phyloP scores from a whole-genome alignment of 176 grass and related monocot species.

The Paspalum vaginatum region DNA sequence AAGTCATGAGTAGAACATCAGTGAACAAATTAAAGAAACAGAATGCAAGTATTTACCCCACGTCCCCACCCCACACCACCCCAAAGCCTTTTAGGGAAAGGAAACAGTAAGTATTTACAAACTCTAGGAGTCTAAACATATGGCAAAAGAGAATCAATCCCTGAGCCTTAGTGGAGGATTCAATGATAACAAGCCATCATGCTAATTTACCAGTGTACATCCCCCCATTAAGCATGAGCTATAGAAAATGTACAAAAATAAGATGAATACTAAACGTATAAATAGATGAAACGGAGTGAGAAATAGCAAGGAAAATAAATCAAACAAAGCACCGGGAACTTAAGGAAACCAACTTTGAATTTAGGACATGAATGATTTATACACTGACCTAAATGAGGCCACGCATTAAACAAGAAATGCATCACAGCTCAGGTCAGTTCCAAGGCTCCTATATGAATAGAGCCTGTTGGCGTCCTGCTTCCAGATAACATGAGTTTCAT shows the following conservation, averaged over 20 bases:
- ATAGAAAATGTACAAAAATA: constrained; percentile 4
- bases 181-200: background rate
- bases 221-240: background rate
- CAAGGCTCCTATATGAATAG: constrained; percentile 61
- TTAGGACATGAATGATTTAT: constrained; percentile 74
- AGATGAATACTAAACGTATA: constrained; percentile 37
- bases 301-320: constrained; percentile 36
- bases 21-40: background rate
- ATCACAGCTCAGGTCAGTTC: constrained; percentile 81
- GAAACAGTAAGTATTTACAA: background rate
- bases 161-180: background rate
- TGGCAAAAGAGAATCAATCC: constrained; percentile 2
- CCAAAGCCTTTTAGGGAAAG: background rate
- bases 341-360: constrained; percentile 62
- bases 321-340: constrained; percentile 38
- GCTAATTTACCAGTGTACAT: constrained; percentile 1
- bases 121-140: background rate
- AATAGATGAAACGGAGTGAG: constrained; percentile 30
- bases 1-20: background rate
- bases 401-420: constrained; percentile 79
- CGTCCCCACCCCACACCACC: background rate
- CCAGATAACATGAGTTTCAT: constrained; percentile 94
- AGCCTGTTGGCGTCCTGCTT: constrained; percentile 88
- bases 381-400: constrained; percentile 85
- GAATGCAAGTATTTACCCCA: background rate